phyloP scores from a whole-genome alignment of 2,329 filamentous ascomycete genomes.

The Cordyceps militaris region DNA sequence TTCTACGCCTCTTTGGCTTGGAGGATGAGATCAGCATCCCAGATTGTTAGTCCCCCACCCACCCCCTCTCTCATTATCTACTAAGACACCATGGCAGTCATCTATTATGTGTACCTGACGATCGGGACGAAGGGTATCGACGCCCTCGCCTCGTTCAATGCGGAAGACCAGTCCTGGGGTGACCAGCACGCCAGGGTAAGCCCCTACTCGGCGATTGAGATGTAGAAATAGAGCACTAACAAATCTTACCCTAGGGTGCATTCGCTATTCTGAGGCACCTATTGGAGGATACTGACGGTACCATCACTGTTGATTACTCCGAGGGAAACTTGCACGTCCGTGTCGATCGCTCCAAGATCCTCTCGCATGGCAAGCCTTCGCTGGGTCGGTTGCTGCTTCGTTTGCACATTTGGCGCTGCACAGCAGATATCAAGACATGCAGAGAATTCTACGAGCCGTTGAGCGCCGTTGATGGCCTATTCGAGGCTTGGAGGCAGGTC shows the following conservation, averaged over 20 bases:
- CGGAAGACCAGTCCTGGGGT: constrained; percentile 26
- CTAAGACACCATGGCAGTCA: background rate
- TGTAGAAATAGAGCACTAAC: background rate
- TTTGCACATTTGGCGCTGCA: constrained; percentile 56
- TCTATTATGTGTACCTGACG: background rate
- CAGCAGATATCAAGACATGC: constrained; percentile 41
- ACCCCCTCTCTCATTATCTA: background rate
- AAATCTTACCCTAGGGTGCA: background rate
- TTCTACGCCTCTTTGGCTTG: constrained; percentile 37
- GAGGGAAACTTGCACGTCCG: constrained; percentile 43
- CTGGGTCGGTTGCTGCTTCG: constrained; percentile 52
- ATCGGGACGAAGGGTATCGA: background rate
- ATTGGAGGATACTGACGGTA: background rate
- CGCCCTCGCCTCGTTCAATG: background rate
- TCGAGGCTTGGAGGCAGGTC: background rate
- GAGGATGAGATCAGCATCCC: background rate
- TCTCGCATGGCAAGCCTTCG: constrained; percentile 47
- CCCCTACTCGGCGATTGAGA: background rate
- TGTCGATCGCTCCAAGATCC: constrained; percentile 52
- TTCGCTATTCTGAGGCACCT: background rate
- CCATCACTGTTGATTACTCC: constrained; percentile 37
- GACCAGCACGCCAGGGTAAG: constrained; percentile 18
- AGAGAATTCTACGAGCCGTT: background rate
- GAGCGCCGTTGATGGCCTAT: background rate
- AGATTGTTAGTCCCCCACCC: background rate